Evolutionary conservation across 1,284 basidiomycete genomes (phyloP), one percentile per base, ranked within the genome.

Genomic region (Moesziomyces aphidis): DNA sequence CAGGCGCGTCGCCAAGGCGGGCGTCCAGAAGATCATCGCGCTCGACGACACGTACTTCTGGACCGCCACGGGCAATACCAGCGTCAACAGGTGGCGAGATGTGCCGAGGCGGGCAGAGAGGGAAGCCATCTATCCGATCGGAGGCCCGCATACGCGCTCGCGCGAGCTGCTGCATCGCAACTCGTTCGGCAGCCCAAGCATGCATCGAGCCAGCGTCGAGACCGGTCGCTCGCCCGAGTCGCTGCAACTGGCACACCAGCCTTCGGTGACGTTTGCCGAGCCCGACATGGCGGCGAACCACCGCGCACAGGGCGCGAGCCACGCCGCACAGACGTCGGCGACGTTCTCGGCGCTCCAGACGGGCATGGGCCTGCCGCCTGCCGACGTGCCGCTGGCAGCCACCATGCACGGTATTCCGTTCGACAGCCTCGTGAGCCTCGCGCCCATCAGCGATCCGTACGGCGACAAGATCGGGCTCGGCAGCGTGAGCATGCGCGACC

Each of bases 11-110:
- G 85, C 89, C 85, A 86, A 87, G 34, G 85, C 47, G 5, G 95
- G 94, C 9, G 90, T 99, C 79, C 71, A 92, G 91, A 91, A 91
- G 82, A 92, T 98, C 66, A 89, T 92, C 15, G 91, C 90, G 0
- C 89, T 93, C 86, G 93, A 96, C 80, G 93, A 97, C 82, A 88
- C 90, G 53, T 88, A 91, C 49, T 88, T 99, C 3, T 99, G 95
- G 95, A 93, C 95, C 0, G 94, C 95, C 0, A 92, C 91, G 1
- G 91, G 92, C 3, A 90, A 88, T 57, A 93, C 93, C 8, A 91
- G 89, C 68, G 89, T 97, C 72, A 90, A 89, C 77, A 88, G 94
- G 28, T 99, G 96, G 96, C 88, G 87, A 26, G 89, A 89, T 61
- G 87, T 89, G 2, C 86, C 83, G 11, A 61, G 76, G n/a, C 60